Evolutionary conservation across 23 red algal species (phyloP).

Genomic region (Gracilaria vermiculophylla): DNA sequence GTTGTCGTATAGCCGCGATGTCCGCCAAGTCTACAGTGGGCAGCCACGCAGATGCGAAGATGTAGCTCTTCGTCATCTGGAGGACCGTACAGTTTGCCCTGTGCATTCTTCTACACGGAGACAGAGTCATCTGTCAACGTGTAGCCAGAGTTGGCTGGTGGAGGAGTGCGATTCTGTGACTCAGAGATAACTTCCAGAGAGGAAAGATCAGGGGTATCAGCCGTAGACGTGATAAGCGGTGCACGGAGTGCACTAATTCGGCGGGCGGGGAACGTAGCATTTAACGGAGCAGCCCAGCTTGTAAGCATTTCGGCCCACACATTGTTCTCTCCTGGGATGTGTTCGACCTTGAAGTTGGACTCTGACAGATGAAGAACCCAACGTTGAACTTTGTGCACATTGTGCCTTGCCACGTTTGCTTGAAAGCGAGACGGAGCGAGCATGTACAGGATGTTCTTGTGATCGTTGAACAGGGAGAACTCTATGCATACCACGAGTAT

Average conservation of each 20-base stretch:
- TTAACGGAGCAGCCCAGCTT: not conserved
- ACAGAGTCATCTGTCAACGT: no score
- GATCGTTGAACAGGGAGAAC: slow-evolving; percentile 10
- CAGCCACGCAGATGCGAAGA: not conserved
- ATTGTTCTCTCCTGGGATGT: not conserved
- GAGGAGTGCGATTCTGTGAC: not conserved
- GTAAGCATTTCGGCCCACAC: slow-evolving; percentile 1
- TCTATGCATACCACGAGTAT: not conserved
- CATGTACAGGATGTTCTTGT: slow-evolving; percentile 7
- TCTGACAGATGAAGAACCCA: slow-evolving; percentile 5
- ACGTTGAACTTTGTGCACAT: not conserved
- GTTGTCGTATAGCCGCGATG: not conserved
- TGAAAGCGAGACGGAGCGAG: not conserved
- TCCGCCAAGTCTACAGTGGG: not conserved
- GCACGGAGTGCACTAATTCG: not conserved
- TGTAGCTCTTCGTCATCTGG: not conserved
- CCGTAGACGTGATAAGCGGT: not conserved
- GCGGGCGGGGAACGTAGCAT: not conserved
- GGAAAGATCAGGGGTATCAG: not conserved
- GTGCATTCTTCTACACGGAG: not conserved
- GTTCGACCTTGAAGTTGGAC: not conserved
- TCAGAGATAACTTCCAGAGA: not conserved
- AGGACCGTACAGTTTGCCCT: not conserved
- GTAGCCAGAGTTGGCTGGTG: no score
- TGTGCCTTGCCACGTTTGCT: not conserved